A percentile compares a stretch with the other conserved stretches of the same genome.
Evolutionary conservation across 345 rosid species (phyloP).

Genomic region (Theobroma cacao): DNA sequence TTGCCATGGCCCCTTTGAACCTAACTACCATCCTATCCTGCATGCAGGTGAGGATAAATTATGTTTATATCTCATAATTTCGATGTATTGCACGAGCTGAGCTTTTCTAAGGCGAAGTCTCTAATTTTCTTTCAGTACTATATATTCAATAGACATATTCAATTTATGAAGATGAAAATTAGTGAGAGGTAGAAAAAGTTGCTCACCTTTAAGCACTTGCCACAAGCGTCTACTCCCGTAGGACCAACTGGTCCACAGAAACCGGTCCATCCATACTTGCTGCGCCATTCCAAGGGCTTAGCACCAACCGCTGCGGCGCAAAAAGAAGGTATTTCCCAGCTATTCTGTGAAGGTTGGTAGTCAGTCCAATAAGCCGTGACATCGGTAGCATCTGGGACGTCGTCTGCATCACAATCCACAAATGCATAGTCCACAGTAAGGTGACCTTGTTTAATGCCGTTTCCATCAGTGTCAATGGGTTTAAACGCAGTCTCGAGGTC

Average conservation of each 20-base stretch:
- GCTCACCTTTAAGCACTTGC: slow-evolving; percentile 47
- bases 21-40: no score
- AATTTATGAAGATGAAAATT: neutral
- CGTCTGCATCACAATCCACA: slow-evolving; percentile 20
- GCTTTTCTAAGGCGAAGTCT: no score
- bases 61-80: no score
- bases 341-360: neutral
- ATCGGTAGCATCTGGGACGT: neutral
- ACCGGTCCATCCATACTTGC: slow-evolving; percentile 62
- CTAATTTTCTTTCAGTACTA: no score
- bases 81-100: no score
- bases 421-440: slow-evolving; percentile 41
- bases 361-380: neutral
- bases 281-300: slow-evolving; percentile 55
- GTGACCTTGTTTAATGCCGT: slow-evolving; percentile 30
- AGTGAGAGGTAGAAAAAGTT: no score
- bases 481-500: neutral
- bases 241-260: slow-evolving; percentile 54
- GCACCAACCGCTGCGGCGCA: slow-evolving; percentile 54
- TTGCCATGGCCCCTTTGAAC: no score
- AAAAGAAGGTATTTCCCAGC: no score
- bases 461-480: neutral
- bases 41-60: no score
- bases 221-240: slow-evolving; percentile 48
- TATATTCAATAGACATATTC: no score